Evolutionary conservation across 2,329 filamentous ascomycete genomes (phyloP), one percentile per base, ranked within the genome.

Genomic region (Fusarium domesticum): DNA sequence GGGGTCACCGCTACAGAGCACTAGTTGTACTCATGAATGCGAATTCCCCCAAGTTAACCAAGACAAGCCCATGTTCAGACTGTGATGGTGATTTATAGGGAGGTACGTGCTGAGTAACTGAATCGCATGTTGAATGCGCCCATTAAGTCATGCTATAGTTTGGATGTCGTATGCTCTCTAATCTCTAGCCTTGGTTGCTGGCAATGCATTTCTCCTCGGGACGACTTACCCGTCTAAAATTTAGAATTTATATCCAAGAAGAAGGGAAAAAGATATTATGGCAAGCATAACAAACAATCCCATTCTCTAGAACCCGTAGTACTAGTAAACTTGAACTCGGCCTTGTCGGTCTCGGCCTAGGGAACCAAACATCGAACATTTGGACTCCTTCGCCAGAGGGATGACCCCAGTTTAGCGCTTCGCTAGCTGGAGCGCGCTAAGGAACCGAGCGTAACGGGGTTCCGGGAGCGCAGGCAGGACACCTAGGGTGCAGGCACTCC

Each of bases 71-170:
- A n/a, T n/a, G n/a, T n/a, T n/a, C n/a, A n/a, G n/a, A n/a, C 23
- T 28, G 4, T 28, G 23, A 28, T 4, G 14, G 23, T 28, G 10
- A 4, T 8, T 10, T 28, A 28, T 8, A 11, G 11, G 48, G 43
- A 47, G 55, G 47, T 51, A 58, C 57, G 57, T 58, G 57, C 48
- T 48, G 42, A 10, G 36, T 14, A 37, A 23, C 39, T 51, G 45
- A 58, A 56, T 60, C 47, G 55, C 51, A 54, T 45, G 55, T 54
- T 56, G 47, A 42, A 37, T 37, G 32, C 45, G 28, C 35, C 25
- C 44, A 46, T 47, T 50, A 48, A 50, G 49, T 55, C 51, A 44
- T 55, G 47, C 51, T 54, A 55, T 55, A 39, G 16, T 50, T 48
- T 36, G 25, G 23, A 30, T 47, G 33, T 46, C 35, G 48, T 37